Base-by-base conservation (phyloP, 2,329 filamentous ascomycete genomes). In the Pseudocercospora macadamiae region DNA sequence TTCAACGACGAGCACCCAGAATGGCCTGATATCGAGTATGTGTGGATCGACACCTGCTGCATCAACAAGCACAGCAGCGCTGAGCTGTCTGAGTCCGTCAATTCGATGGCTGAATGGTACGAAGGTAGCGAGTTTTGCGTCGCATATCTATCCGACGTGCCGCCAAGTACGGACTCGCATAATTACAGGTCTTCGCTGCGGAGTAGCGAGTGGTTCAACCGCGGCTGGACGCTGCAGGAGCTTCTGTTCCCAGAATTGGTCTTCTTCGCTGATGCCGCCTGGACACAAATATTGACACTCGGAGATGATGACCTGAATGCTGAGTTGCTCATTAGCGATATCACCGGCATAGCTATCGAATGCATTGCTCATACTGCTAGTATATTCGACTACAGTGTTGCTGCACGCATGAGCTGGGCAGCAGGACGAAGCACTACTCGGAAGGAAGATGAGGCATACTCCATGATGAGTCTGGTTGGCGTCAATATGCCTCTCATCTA, bases 21-120 rank as follows among this genome's bases (percentile, higher is more conserved):
- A 3, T 9, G 10, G 8, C n/a, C 32, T 34, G 32, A 34, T 34
- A n/a, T 9, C 10, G 56, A 54, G 10, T 32, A 49, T 30, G n/a
- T 34, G 25, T 53, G 56, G 42, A 34, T 60, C 2, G 42, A 59
- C n/a, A 34, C 32, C n/a, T 34, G 32, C 32, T 34, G 32, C 8
- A 34, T 34, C 32, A n/a, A 34, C 8, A 34, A 34, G 32, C 3
- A 3, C 3, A 12, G 10, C 32, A 34, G 32, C n/a, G 32, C 7
- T 34, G 32, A 34, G n/a, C 32, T 34, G 10, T 34, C 32, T 3
- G 32, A 34, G 7, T 9, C 32, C 10, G n/a, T 34, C 10, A 34
- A n/a, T 34, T 12, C 32, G n/a, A n/a, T n/a, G n/a, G n/a, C n/a
- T n/a, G n/a, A n/a, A n/a, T n/a, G n/a, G n/a, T n/a, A n/a, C n/a